phyloP scores from a whole-genome alignment of 441 rosid genomes.

The Populus hybrid region DNA sequence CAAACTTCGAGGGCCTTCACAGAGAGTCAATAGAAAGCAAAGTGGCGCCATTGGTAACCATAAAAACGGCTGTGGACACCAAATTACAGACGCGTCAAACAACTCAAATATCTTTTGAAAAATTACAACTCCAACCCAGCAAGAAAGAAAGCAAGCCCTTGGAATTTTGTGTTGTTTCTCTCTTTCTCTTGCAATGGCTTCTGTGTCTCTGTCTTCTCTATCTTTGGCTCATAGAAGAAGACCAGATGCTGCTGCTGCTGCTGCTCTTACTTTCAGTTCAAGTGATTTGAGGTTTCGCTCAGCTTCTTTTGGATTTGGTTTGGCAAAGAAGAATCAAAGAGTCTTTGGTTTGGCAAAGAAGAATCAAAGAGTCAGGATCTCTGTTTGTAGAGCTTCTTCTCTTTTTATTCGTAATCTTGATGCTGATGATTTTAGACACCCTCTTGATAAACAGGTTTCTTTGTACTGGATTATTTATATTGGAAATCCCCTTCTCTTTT shows the following conservation, averaged over 20 bases:
- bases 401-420: constrained; percentile 79
- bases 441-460: constrained; percentile 50
- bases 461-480: background rate
- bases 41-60: constrained; percentile 57
- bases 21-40: constrained; percentile 38
- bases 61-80: constrained; percentile 46
- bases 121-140: background rate
- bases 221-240: constrained; percentile 24
- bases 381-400: constrained; percentile 55
- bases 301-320: constrained; percentile 27
- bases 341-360: constrained; percentile 29
- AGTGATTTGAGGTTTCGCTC: constrained; percentile 15
- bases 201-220: constrained; percentile 31
- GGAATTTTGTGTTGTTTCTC: background rate
- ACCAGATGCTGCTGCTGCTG: background rate
- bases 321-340: constrained; percentile 30
- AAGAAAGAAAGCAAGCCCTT: background rate
- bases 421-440: constrained; percentile 94
- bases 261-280: constrained; percentile 18
- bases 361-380: constrained; percentile 32
- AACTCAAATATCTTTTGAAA: background rate
- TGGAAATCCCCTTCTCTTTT: background rate
- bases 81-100: constrained; percentile 19
- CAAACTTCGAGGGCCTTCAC: background rate
- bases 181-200: constrained; percentile 29